phyloP scores from a whole-genome alignment of 2,329 filamentous ascomycete species.

The Blastomyces emzantsi region DNA sequence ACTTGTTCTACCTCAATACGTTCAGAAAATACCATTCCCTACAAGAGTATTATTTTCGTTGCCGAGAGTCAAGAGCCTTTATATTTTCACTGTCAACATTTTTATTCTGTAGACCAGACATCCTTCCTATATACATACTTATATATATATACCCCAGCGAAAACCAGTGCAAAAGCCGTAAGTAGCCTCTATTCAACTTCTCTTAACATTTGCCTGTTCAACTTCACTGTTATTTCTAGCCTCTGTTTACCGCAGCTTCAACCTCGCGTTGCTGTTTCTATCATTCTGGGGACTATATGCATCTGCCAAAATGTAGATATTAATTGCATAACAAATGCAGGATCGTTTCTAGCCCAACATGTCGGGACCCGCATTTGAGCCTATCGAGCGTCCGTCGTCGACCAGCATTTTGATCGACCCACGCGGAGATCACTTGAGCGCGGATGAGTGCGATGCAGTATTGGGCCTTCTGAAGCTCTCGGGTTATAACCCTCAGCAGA shows the following conservation, averaged over 20 bases:
- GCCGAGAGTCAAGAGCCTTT: neutral
- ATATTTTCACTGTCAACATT: neutral
- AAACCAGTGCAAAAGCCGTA: neutral
- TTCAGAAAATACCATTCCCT: neutral
- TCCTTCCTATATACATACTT: neutral
- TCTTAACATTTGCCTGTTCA: neutral
- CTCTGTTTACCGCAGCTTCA: neutral
- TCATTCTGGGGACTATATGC: neutral
- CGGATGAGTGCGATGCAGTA: neutral
- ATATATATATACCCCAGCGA: neutral
- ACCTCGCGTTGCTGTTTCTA: neutral
- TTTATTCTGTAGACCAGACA: neutral
- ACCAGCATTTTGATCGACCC: neutral
- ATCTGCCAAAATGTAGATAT: neutral
- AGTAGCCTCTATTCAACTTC: neutral
- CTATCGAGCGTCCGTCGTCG: neutral
- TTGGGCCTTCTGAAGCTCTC: neutral
- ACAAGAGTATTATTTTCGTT: neutral
- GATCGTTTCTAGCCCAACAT: neutral
- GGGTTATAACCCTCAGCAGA: neutral
- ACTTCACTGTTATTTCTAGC: neutral
- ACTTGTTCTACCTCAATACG: neutral
- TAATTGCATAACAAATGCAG: neutral
- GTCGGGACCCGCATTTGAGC: neutral
- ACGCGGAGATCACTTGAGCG: neutral